Evolutionary conservation across 495 filamentous ascomycete species (phyloP).

Genomic region (Paragyromitra xinjiangensis): DNA sequence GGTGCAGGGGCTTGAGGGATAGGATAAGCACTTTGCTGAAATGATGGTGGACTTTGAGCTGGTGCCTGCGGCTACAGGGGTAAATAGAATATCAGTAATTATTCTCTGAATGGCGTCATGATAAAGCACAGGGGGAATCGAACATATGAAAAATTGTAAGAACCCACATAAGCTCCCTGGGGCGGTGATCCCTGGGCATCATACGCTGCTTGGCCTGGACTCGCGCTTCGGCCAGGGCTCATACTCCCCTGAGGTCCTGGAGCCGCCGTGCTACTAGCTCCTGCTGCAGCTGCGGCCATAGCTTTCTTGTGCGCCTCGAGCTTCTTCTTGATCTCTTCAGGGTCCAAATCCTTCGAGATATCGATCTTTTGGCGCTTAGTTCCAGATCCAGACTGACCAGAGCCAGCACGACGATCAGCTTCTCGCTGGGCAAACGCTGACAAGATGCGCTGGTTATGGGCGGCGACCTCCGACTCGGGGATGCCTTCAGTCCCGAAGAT

Average conservation of each 20-base stretch:
- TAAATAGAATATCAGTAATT: constrained; percentile 19
- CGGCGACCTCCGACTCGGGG: constrained; percentile 80
- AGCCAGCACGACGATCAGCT: constrained; percentile 78
- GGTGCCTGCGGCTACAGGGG: constrained; percentile 40
- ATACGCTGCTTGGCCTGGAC: constrained; percentile 51
- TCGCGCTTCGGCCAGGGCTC: constrained; percentile 55
- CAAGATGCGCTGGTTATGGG: constrained; percentile 85
- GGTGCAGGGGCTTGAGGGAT: constrained; percentile 49
- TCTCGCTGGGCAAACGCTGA: constrained; percentile 84
- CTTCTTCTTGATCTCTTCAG: constrained; percentile 81
- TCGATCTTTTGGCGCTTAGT: constrained; percentile 85
- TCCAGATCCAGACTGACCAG: constrained; percentile 81
- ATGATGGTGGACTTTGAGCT: constrained; percentile 50
- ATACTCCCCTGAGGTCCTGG: constrained; percentile 37
- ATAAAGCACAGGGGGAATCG: constrained; percentile 17
- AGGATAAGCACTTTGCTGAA: constrained; percentile 52
- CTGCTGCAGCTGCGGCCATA: constrained; percentile 49
- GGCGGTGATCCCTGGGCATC: constrained; percentile 53
- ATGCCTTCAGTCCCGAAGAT: constrained; percentile 99
- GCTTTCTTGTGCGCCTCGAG: constrained; percentile 75
- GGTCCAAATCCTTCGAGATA: constrained; percentile 59
- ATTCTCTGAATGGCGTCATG: background rate
- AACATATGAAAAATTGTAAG: constrained; percentile 46
- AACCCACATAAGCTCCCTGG: constrained; percentile 56
- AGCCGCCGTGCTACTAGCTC: constrained; percentile 25